These are phyloP conservation scores for Naegleria fowleri DNA, from an alignment of 208 protist genomes.

Conservation along the genomic window DNA sequence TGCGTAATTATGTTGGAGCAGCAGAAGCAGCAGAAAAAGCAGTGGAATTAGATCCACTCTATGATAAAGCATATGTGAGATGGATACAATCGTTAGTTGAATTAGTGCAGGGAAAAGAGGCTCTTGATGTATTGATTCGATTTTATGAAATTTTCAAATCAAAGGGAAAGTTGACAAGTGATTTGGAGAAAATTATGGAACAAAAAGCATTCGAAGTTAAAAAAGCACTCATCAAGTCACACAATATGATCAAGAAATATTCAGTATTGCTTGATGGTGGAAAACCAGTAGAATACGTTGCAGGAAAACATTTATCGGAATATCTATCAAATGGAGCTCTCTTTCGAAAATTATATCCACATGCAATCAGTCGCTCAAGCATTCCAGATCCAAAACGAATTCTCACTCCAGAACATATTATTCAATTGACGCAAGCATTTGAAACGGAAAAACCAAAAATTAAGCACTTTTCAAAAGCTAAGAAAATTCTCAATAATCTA, in stretches of 20 bases:
- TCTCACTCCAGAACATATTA: neutral
- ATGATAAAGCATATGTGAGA: neutral
- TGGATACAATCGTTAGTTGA: neutral
- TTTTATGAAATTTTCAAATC: neutral
- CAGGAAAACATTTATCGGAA: neutral
- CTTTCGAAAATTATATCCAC: too few relatives aligned
- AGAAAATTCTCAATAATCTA: neutral
- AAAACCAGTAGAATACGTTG: neutral
- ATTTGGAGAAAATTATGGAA: neutral
- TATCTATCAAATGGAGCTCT: neutral
- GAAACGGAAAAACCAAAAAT: neutral
- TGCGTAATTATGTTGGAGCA: constrained; percentile 67
- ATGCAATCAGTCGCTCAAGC: too few relatives aligned
- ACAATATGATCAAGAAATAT: neutral
- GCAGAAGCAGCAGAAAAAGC: constrained; percentile 41
- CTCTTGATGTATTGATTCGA: neutral
- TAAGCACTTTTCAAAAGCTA: neutral
- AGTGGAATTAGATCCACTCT: neutral
- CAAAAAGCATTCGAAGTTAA: neutral
- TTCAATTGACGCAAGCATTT: neutral
- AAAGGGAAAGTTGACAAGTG: neutral
- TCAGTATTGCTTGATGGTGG: neutral
- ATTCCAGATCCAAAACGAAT: neutral
- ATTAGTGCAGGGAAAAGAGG: neutral
- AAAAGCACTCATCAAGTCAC: neutral